Evolutionary conservation across 148 eudicot species (phyloP).

Genomic region (Nepenthes mirabilis): DNA sequence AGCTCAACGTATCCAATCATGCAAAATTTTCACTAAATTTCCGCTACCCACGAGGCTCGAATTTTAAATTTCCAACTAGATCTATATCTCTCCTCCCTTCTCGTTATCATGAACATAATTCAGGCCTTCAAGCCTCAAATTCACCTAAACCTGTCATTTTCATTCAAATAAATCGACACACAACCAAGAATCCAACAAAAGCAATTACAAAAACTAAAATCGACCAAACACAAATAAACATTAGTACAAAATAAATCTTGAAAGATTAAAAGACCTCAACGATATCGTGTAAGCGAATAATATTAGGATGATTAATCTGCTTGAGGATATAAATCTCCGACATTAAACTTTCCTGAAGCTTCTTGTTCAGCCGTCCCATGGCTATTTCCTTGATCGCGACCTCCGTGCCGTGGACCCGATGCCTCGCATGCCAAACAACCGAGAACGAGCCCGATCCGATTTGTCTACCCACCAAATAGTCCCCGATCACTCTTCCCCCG

Average conservation of each 20-base stretch:
- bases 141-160: no score
- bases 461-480: constrained; percentile 53
- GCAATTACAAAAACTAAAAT: no score
- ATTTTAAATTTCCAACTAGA: no score
- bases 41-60: no score
- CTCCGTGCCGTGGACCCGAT: constrained; percentile 53
- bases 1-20: no score
- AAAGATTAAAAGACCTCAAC: constrained; percentile 45
- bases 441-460: constrained; percentile 87
- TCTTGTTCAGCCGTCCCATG: constrained; percentile 45
- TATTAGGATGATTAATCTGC: constrained; percentile 72
- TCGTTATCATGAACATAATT: no score
- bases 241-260: constrained; percentile 1
- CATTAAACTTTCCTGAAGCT: constrained; percentile 67
- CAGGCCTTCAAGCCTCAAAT: no score
- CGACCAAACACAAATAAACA: not conserved
- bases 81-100: no score
- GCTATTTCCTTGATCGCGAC: constrained; percentile 80
- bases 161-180: not conserved
- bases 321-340: constrained; percentile 81
- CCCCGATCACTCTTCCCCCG: constrained; percentile 44
- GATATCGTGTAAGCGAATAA: constrained; percentile 65
- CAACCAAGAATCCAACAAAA: not conserved
- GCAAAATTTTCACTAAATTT: no score
- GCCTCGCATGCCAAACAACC: constrained; percentile 81